Conservation (phyloP, 768 basidiomycete species). For the Leccinum boreale region DNA sequence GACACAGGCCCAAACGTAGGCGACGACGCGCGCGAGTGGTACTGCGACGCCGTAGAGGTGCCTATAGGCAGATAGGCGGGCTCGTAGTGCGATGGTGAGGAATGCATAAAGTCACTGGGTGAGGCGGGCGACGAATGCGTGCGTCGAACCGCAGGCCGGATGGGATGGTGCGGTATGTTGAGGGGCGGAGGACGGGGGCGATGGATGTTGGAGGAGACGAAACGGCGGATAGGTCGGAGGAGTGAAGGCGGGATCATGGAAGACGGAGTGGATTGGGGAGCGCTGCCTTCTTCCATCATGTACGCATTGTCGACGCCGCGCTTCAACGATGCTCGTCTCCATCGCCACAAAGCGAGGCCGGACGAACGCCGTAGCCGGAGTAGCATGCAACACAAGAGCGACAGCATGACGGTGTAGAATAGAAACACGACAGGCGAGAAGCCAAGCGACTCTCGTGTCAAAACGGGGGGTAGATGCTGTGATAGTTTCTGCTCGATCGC, state of each 20-base stretch:
- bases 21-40: slow-evolving; percentile 32
- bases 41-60: slow-evolving; percentile 33
- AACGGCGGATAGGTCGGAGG: slow-evolving; percentile 27
- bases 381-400: slow-evolving; percentile 40
- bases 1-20: slow-evolving; percentile 20
- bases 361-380: slow-evolving; percentile 61
- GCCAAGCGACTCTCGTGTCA: slow-evolving; percentile 63
- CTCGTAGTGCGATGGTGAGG: slow-evolving; percentile 16
- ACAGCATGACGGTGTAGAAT: slow-evolving; percentile 47
- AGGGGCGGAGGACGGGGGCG: slow-evolving; percentile 26
- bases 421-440: slow-evolving; percentile 68
- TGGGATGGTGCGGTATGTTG: slow-evolving; percentile 1
- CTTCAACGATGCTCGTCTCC: slow-evolving; percentile 42
- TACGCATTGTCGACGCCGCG: slow-evolving; percentile 27
- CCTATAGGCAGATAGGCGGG: slow-evolving; percentile 23
- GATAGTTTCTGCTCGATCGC: slow-evolving; percentile 61
- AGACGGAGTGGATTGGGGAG: slow-evolving; percentile 11
- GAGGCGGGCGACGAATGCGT: slow-evolving; percentile 20
- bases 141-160: slow-evolving; percentile 19
- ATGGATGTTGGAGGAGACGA: slow-evolving; percentile 18
- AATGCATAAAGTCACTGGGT: slow-evolving; percentile 3
- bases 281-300: slow-evolving; percentile 47
- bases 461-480: slow-evolving; percentile 61
- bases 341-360: slow-evolving; percentile 40
- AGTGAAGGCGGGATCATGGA: slow-evolving; percentile 23